Base-by-base conservation (phyloP, 108 stramenopile species). In the Fragilaria radians region DNA sequence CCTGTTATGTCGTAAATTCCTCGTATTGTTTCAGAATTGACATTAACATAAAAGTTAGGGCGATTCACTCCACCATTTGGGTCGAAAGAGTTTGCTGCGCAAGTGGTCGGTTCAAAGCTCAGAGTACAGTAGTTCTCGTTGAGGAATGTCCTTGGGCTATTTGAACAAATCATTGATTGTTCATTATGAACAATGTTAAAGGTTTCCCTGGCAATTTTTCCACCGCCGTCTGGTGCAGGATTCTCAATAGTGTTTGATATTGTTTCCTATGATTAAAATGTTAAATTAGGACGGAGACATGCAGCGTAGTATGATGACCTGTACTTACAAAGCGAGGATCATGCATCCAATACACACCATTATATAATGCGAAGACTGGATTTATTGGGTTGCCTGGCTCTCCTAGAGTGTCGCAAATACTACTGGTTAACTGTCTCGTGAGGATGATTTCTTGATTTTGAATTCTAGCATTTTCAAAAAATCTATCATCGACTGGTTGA, bases 71-170 rank as follows among this genome's bases (percentile, higher is more conserved):
- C 22, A 24, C 27, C 11, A 25, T 26, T 18, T 4, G 52, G 11
- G 3, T 26, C 26, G 3, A 52, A 52, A 18, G 26, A 18, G 3
- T 52, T 26, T 3, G 52, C 22, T 18, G 17, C 59, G 36, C 82
- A 83, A n/a, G 78, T 71, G 24, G 28, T 65, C 1, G 36, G 4
- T 18, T 24, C 11, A 21, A 46, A 52, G 7, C 69, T 70, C 32
- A 79, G 24, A 22, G 46, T 30, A 62, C 83, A 84, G 17, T 33
- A n/a, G 26, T 78, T 62, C 59, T 84, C 83, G 50, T 84, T 84
- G 32, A 80, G 46, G 46, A 77, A 84, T 21, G 63, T 80, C 29
- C 66, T 59, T 24, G 66, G 67, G 28, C 57, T 66, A 52, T 78
- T 80, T 17, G 67, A 54, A 67, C 83, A 84, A 7, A 31, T 55